phyloP scores from a whole-genome alignment of 2,329 filamentous ascomycete genomes.

The Didymella lethalis region DNA sequence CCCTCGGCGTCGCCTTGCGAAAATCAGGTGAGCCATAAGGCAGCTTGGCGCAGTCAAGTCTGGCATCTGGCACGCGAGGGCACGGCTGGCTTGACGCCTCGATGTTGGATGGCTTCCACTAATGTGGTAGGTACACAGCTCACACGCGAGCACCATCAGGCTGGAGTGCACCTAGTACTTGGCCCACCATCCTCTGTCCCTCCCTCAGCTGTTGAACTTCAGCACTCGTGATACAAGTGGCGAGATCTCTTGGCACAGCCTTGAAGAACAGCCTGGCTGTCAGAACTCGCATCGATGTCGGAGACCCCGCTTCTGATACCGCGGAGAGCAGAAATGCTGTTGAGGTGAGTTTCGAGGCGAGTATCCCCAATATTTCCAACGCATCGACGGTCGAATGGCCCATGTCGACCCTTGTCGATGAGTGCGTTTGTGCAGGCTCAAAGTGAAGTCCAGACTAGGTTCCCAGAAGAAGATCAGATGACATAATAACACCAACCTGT shows the following conservation, averaged over 20 bases:
- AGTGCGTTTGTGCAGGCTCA: not conserved
- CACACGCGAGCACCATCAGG: not conserved
- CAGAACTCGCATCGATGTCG: not conserved
- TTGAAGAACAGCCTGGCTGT: not conserved
- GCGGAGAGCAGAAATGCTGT: not conserved
- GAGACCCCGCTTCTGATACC: not conserved
- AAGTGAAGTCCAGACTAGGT: not conserved
- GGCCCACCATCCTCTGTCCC: not conserved
- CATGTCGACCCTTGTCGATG: not conserved
- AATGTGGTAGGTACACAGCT: not conserved
- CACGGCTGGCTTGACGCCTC: conserved; percentile 4
- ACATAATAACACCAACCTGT: not conserved
- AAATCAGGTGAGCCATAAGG: not conserved
- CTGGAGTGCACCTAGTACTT: not conserved
- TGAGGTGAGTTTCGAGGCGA: not conserved
- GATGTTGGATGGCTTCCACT: not conserved
- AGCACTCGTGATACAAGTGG: not conserved
- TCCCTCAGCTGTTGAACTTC: not conserved
- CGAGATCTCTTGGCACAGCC: not conserved
- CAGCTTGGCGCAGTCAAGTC: not conserved
- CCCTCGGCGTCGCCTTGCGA: not conserved
- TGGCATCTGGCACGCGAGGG: not conserved
- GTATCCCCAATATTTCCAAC: not conserved
- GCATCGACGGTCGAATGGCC: not conserved
- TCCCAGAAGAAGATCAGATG: not conserved